Evolutionary conservation across 2,329 filamentous ascomycete genomes (phyloP), one percentile per base, ranked within the genome.

Genomic region (Neofusicoccum parvum): DNA sequence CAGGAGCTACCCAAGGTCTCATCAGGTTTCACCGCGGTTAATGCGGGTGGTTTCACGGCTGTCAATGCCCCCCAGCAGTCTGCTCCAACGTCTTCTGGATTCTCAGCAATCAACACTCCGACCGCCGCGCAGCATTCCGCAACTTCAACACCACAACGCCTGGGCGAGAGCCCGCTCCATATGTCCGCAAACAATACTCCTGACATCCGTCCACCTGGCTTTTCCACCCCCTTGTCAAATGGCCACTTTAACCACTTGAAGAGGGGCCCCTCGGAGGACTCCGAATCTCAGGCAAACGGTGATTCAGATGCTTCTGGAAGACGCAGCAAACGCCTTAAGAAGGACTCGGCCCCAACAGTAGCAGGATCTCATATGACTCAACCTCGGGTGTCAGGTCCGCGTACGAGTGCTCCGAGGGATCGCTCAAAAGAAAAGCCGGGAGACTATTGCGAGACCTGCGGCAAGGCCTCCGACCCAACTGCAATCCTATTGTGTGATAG

Each of bases 291-390:
- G 70, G 86, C 86, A 53, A 85, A 81, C 68, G 92, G 90, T 43
- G 81, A 83, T 46, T 72, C 74, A 3, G 80, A 81, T 60, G 79
- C 81, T 65, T 78, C 78, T 64, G 81, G 80, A 69, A 87, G 95
- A 68, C 89, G 94, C 66, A 97, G 94, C 78, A 99, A 99, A 81
- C 88, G 95, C 49, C 83, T 97, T 12, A 96, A 95, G 78, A 97
- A 96, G 84, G 82, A 87, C 75, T 79, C 79, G 49, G 82, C 84
- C 41, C 92, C 94, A 49, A 97, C 92, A 39, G 92, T 99, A 70
- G 93, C 93, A 69, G 95, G 95, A 64, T 98, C 94, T 62, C 93
- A 98, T 80, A 98, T 98, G 93, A 95, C 92, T 67, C 87, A 94
- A 73, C 93, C 96, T 74, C 91, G 94, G 62, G 92, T 94, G 32